Base-by-base conservation (phyloP, 2,329 filamentous ascomycete genomes). In the Dactylellina parvicollis region DNA sequence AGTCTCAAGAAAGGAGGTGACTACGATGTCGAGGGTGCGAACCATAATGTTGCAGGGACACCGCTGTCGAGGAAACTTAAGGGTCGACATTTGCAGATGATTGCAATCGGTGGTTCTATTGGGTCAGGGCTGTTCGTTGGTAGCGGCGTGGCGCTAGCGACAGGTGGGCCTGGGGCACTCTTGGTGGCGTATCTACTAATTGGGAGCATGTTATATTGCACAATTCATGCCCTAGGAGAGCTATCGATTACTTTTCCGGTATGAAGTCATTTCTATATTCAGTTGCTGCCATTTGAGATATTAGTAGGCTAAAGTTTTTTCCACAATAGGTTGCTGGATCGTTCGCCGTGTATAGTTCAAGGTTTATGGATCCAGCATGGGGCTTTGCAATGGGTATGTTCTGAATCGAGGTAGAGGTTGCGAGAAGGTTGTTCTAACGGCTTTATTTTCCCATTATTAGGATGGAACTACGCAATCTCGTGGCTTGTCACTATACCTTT, bases 331-430 rank as follows among this genome's bases (percentile, higher is more conserved):
- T 61, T 22, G 91, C 93, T 20, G 94, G 94, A 64, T 96, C 92
- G 2, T 98, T 97, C 79, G 92, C 92, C 0, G 89, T 92, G 5
- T 97, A 93, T 82, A 95, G 93, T 16, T 96, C 92, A 28, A 88
- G 94, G 16, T 97, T 98, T 78, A 81, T 98, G 16, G 92, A 97
- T 79, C 94, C 93, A 0, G 93, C 93, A 0, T 96, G 92, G 92
- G 92, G 92, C 0, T 96, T 96, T 79, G 91, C 92, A 49, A 96
- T 96, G 91, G 92, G 92, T 72, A 59, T 14, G 54, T 54, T 30
- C 3, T 22, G 1, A 14, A 9, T 36, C 96, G 92, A 92, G 96
- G 96, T 85, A 91, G 80, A 81, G 87, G 84, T 20, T 26, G 26
- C 30, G 20, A 9, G 7, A 52, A 28, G 0, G 22, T 16, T 50